Percentiles rank a stretch among this genome's conserved stretches.
Conservation (phyloP, 345 rosid species). For the Eucalyptus polybractea region DNA sequence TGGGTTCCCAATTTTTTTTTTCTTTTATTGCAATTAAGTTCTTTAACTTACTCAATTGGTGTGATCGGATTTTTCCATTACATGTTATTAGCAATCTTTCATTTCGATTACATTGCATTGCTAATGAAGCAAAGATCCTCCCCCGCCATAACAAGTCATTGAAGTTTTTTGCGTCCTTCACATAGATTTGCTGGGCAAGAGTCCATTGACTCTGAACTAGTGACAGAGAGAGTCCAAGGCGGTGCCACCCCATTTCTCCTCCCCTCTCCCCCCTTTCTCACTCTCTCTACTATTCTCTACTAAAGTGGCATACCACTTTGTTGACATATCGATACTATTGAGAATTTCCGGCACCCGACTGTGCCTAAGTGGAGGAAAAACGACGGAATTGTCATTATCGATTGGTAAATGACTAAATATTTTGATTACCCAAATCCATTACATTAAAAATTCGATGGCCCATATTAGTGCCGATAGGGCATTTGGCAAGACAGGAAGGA, state of each 20-base stretch:
- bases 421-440: not conserved
- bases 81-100: not conserved
- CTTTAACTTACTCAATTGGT: not conserved
- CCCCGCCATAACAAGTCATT: not conserved
- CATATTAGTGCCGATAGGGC: not conserved
- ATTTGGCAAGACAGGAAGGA: not conserved
- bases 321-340: not conserved
- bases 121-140: not conserved
- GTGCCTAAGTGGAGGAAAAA: not conserved
- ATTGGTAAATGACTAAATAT: not conserved
- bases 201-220: not conserved
- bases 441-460: not conserved
- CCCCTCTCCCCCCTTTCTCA: too few relatives aligned
- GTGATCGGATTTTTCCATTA: not conserved
- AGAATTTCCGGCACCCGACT: not conserved
- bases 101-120: not conserved
- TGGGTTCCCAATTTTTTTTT: not conserved
- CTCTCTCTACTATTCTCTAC: not conserved
- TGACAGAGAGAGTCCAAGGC: not conserved
- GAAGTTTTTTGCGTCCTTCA: not conserved
- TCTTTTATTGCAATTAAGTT: not conserved
- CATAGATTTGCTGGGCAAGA: not conserved
- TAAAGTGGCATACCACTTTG: not conserved
- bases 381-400: not conserved
- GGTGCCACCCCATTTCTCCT: not conserved